Evolutionary conservation across 192 early-diverging fungal genomes (phyloP), one percentile per base, ranked within the genome.

Genomic region (Coemansia sp.): DNA sequence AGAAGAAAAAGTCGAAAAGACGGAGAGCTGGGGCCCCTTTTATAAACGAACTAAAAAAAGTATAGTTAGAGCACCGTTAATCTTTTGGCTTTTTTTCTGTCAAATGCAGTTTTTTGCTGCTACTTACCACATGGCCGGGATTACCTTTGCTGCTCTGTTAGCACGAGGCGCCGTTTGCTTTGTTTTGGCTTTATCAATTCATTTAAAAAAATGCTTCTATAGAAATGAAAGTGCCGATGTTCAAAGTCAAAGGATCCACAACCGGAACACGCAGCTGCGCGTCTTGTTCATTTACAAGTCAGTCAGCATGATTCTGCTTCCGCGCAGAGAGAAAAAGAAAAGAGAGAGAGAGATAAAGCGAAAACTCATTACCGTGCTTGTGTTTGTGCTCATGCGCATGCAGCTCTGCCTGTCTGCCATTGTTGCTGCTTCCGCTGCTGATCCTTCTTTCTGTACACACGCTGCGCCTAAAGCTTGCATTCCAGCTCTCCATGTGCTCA

Each of bases 401-500:
- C 10, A 7, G 11, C 11, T 14, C 8, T 11, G 42, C 12, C 12
- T 5, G 5, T 5, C 11, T 45, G 42, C 42, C 2, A 45, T 45
- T 11, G 42, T 14, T 45, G 42, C 42, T 45, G 42, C 42, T 45
- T 5, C 16, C 2, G 42, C 42, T 45, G 42, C 42, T 14, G 10
- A 45, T 45, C 36, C 36, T 38, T 38, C 10, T 38, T 38, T 38
- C n/a, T n/a, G n/a, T n/a, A n/a, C n/a, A n/a, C n/a, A n/a, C n/a
- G n/a, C n/a, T n/a, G n/a, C n/a, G n/a, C n/a, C n/a, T n/a, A n/a
- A n/a, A n/a, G n/a, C n/a, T n/a, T n/a, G n/a, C n/a, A n/a, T n/a
- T n/a, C n/a, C n/a, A n/a, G n/a, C 48, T 40, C 16, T 52, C 30
- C 68, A 70, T 64, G 68, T 64, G 68, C 16, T 38, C 38, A 56